Percentiles rank a stretch among this genome's conserved stretches.
phyloP scores from a whole-genome alignment of 1,139 yeast species.

The Protomyces inundatus region DNA sequence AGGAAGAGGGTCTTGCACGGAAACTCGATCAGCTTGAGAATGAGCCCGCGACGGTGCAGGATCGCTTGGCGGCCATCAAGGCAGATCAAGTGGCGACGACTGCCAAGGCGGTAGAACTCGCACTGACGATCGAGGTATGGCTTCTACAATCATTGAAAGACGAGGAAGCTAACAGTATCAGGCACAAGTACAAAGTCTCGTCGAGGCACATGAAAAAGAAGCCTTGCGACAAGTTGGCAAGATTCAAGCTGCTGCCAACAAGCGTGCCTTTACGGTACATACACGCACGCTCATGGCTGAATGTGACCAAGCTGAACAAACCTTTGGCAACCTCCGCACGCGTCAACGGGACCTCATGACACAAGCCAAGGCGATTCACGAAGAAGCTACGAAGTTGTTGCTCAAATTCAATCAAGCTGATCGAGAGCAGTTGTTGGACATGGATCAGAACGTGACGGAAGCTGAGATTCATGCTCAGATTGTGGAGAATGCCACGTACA shows the following conservation, averaged over 20 bases:
- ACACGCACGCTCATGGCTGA: slow-evolving; percentile 1
- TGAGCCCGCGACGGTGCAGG: slow-evolving; percentile 33
- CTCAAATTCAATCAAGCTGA: slow-evolving; percentile 1
- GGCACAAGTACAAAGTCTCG: slow-evolving; percentile 5
- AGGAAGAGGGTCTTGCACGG: slow-evolving; percentile 9
- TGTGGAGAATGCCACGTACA: slow-evolving; percentile 37
- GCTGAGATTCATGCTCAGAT: slow-evolving; percentile 36
- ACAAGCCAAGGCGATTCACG: slow-evolving; percentile 4
- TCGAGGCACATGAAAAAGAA: slow-evolving; percentile 1
- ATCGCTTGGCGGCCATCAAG: slow-evolving; percentile 33
- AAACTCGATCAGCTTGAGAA: slow-evolving; percentile 18
- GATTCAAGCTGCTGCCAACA: slow-evolving; percentile 12
- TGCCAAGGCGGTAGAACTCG: background rate
- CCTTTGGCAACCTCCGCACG: slow-evolving; percentile 2
- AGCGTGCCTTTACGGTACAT: slow-evolving; percentile 13
- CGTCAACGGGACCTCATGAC: background rate
- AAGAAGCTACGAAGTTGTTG: background rate
- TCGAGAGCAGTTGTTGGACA: background rate
- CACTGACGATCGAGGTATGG: slow-evolving; percentile 1
- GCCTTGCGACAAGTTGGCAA: background rate
- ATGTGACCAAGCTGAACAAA: slow-evolving; percentile 13
- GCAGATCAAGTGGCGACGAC: slow-evolving; percentile 29
- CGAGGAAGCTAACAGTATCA: background rate
- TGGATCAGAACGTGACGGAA: slow-evolving; percentile 28
- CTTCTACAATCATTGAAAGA: background rate